Base-by-base conservation (phyloP, 192 early-diverging fungal genomes). In the Entomortierella beljakovae region DNA sequence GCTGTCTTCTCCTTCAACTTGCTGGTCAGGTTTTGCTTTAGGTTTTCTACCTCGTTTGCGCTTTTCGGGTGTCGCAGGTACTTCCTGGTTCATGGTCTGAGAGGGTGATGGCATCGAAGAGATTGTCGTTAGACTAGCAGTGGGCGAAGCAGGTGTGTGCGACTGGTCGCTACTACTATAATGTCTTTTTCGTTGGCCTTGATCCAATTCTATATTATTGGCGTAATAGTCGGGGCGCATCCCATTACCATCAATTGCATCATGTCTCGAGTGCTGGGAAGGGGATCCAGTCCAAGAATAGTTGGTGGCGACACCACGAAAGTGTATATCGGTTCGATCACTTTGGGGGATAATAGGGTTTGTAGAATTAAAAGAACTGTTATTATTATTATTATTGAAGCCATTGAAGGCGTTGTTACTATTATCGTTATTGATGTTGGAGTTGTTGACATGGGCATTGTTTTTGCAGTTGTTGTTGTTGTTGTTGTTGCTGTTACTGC, bases 31-130 rank as follows among this genome's bases (percentile, higher is more conserved):
- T 32, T 68, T 68, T 13, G 56, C n/a, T 35, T 79, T 79, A 15
- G 75, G 53, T 35, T 79, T 79, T 25, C 75, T 40, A 4, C 61
- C 67, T 16, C 51, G 25, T 40, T 79, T 79, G 1, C 55, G 52
- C 57, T 79, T 70, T 11, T 52, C 48, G 9, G 66, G 34, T 1
- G 35, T 11, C 2, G 51, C 9, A 25, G 57, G 33, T 0, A 28
- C 6, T 11, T 25, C 4, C 3, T 46, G 43, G 20, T 46, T 20
- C 15, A 15, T 11, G 43, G 43, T 20, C 15, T 46, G n/a, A 2
- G 20, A 15, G 23, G 23, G 25, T 9, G 20, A 15, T 53, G 23
- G 25, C 7, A 15, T 16, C 48, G 42, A 1, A 23, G 20, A 23
- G 28, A 35, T 15, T 5, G 29, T 34, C 37, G 52, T 62, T 35